phyloP scores from a whole-genome alignment of 78 protist species.

The Dictyostelium capitatum region DNA sequence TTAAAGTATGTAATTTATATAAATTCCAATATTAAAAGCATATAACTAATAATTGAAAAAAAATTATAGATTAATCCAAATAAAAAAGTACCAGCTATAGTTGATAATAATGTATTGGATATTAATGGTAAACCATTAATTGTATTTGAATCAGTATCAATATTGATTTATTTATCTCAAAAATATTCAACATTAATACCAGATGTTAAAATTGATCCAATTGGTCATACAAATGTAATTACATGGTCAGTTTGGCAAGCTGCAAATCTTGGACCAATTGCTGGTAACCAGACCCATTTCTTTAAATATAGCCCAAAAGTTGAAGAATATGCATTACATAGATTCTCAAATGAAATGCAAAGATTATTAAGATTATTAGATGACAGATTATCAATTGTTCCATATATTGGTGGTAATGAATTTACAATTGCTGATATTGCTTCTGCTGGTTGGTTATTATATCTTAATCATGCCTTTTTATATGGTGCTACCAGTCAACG shows the following conservation, averaged over 20 bases:
- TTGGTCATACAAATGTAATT: background rate
- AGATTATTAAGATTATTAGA: slow-evolving; percentile 27
- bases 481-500: background rate
- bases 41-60: too few relatives aligned
- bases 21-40: too few relatives aligned
- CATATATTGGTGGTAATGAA: slow-evolving; percentile 18
- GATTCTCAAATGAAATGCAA: slow-evolving; percentile 15
- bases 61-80: slow-evolving; percentile 39
- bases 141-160: slow-evolving; percentile 33
- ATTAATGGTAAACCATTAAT: background rate
- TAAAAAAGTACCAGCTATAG: slow-evolving; percentile 33
- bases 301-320: background rate
- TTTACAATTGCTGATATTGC: slow-evolving; percentile 48
- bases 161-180: slow-evolving; percentile 1
- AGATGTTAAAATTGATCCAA: background rate
- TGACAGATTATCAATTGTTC: background rate
- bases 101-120: slow-evolving; percentile 2
- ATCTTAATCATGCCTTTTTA: background rate
- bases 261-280: slow-evolving; percentile 6
- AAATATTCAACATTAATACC: slow-evolving; percentile 23
- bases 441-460: slow-evolving; percentile 15
- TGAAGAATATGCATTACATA: background rate
- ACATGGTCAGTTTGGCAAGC: slow-evolving; percentile 26
- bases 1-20: background rate
- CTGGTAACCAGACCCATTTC: background rate